Base-by-base conservation (phyloP, 2,329 filamentous ascomycete genomes). In the Xylariaceae sp. region DNA sequence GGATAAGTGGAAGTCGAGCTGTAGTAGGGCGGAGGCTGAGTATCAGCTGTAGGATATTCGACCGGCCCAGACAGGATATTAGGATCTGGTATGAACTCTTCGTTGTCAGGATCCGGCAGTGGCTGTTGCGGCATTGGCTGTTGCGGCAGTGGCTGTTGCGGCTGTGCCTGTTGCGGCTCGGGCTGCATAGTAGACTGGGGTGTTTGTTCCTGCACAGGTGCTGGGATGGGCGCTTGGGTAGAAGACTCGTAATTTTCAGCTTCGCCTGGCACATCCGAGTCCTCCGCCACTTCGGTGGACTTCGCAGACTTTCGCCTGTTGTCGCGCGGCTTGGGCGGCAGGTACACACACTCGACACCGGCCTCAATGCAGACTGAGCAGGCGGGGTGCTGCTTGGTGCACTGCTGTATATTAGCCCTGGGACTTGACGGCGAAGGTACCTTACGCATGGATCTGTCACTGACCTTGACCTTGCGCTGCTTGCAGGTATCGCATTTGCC, bases 401-500 rank as follows among this genome's bases (percentile, higher is more conserved):
- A 61, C 46, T 53, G 28, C 5, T 45, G 28, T 39, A 29, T 19
- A 35, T 38, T 22, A 32, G 21, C 12, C n/a, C n/a, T n/a, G n/a
- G n/a, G n/a, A n/a, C n/a, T n/a, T n/a, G n/a, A n/a, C n/a, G n/a
- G n/a, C n/a, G n/a, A n/a, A n/a, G n/a, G n/a, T n/a, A n/a, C n/a
- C n/a, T n/a, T n/a, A n/a, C n/a, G n/a, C n/a, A n/a, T n/a, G n/a
- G n/a, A n/a, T n/a, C n/a, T n/a, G n/a, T n/a, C n/a, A 40, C 48
- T 40, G 43, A 49, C 55, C 40, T 55, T 51, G 2, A 35, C 36
- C 15, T 52, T 54, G 23, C 44, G 50, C 12, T 44, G 33, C 26
- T 43, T 57, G 40, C 58, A 61, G n/a, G 43, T 49, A 32, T 54
- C 41, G 33, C 58, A 61, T 15, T 38, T 44, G 5, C 58, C 58